Evolutionary conservation across 805 yeast genomes (phyloP).

Genomic region (Saccharomycopsis sp.): DNA sequence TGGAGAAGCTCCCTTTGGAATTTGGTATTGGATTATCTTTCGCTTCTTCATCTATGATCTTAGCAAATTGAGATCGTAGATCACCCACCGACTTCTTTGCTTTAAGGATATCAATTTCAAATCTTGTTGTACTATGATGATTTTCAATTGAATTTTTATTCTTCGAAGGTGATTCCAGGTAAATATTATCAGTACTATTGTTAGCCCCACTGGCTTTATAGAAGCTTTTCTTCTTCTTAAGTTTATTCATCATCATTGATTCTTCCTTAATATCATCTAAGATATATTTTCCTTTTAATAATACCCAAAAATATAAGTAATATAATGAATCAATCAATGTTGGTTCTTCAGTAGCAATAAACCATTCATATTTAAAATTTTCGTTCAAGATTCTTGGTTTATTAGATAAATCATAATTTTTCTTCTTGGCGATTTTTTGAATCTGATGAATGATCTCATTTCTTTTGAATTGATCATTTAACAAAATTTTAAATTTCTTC

Average conservation of each 20-base stretch:
- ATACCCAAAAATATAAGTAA: slow-evolving; percentile 21
- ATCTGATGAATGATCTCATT: slow-evolving; percentile 18
- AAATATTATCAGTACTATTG: slow-evolving; percentile 1
- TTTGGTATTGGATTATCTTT: slow-evolving; percentile 1
- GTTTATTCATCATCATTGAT: neutral
- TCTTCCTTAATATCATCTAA: slow-evolving; percentile 17
- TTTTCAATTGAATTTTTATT: slow-evolving; percentile 9
- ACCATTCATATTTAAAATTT: slow-evolving; percentile 17
- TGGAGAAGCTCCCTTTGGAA: no score
- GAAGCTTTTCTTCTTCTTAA: slow-evolving; percentile 10
- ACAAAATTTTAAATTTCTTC: slow-evolving; percentile 10
- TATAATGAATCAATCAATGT: slow-evolving; percentile 17
- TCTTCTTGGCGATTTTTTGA: slow-evolving; percentile 17
- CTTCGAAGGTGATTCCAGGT: slow-evolving; percentile 11
- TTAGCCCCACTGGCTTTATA: slow-evolving; percentile 5
- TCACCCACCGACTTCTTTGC: slow-evolving; percentile 20
- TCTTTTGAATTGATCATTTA: slow-evolving; percentile 19
- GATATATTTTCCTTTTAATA: slow-evolving; percentile 18
- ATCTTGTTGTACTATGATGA: slow-evolving; percentile 20
- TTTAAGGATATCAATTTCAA: slow-evolving; percentile 20
- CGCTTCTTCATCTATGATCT: slow-evolving; percentile 17
- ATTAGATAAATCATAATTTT: slow-evolving; percentile 9
- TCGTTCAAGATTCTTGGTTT: slow-evolving; percentile 17
- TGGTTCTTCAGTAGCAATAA: slow-evolving; percentile 18
- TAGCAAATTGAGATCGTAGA: slow-evolving; percentile 18